phyloP scores from a whole-genome alignment of 2,329 filamentous ascomycete genomes.

The Macrophomina phaseolina region DNA sequence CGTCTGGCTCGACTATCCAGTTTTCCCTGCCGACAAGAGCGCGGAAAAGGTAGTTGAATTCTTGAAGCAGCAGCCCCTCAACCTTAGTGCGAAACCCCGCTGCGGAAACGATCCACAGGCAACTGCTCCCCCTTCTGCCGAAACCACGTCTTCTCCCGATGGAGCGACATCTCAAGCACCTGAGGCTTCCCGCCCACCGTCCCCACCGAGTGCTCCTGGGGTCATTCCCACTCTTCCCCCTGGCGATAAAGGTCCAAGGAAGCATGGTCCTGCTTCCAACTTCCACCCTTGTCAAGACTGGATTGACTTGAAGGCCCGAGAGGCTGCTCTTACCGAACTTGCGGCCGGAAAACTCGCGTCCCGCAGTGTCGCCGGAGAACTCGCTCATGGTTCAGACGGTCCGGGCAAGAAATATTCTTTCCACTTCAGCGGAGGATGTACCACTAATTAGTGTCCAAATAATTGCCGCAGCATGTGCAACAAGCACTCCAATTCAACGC shows the following conservation, averaged over 20 bases:
- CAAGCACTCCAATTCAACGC: neutral
- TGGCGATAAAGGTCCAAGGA: neutral
- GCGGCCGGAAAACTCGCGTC: neutral
- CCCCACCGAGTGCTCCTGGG: neutral
- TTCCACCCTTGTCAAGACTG: slow-evolving; percentile 7
- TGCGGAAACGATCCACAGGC: neutral
- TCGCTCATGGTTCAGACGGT: neutral
- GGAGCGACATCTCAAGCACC: too few relatives aligned
- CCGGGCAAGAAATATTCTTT: slow-evolving; percentile 11
- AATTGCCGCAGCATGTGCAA: too few relatives aligned
- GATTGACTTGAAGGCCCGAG: neutral
- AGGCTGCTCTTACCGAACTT: neutral
- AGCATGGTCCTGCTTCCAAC: slow-evolving; percentile 4
- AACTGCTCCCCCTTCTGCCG: neutral
- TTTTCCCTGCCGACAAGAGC: slow-evolving; percentile 50
- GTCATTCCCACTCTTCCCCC: neutral
- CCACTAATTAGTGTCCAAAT: neutral
- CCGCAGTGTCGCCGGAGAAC: neutral
- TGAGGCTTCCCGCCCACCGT: too few relatives aligned
- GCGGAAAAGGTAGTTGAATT: slow-evolving; percentile 46
- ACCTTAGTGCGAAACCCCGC: neutral
- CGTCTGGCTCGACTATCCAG: slow-evolving; percentile 51
- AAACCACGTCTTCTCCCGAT: neutral
- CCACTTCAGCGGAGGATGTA: slow-evolving; percentile 4
- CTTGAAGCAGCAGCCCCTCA: slow-evolving; percentile 16